Conservation (phyloP, 2,329 filamentous ascomycete species). For the Ceratocystis albifundus region DNA sequence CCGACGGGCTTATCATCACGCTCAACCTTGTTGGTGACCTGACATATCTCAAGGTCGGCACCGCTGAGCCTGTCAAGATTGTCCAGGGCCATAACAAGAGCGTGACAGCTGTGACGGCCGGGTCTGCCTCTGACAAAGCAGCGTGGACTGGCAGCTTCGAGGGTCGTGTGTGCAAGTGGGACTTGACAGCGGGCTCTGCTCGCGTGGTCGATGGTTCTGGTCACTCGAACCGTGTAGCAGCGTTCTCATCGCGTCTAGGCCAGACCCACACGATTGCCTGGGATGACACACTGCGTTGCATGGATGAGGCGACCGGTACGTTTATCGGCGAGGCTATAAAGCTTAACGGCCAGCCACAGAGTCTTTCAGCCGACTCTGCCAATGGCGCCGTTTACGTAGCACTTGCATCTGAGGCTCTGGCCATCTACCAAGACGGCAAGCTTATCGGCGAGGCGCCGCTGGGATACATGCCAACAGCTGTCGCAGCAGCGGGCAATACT, state of each 20-base stretch:
- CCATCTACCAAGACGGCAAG: conserved; percentile 48
- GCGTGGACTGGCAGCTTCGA: conserved; percentile 84
- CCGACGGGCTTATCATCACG: conserved; percentile 79
- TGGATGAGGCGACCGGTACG: conserved; percentile 62
- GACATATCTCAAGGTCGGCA: conserved; percentile 71
- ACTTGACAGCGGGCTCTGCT: conserved; percentile 57
- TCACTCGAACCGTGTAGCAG: conserved; percentile 77
- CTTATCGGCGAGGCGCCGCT: conserved; percentile 49
- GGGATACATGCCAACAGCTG: conserved; percentile 53
- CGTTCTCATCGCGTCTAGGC: conserved; percentile 51
- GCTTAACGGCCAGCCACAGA: conserved; percentile 70
- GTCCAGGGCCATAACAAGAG: conserved; percentile 85
- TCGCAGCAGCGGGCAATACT: conserved; percentile 54
- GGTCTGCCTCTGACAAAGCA: conserved; percentile 35
- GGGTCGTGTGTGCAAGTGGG: conserved; percentile 76
- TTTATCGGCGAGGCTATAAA: conserved; percentile 60
- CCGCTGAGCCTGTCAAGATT: conserved; percentile 53
- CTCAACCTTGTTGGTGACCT: conserved; percentile 80
- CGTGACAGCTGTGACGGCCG: conserved; percentile 57
- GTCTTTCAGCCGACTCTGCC: conserved; percentile 39
- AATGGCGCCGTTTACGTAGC: conserved; percentile 52
- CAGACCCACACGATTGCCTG: conserved; percentile 79
- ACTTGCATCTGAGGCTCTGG: conserved; percentile 38
- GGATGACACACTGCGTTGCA: conserved; percentile 78
- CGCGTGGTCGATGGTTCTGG: conserved; percentile 63